These are phyloP conservation scores for Amanita fuliginea DNA, from an alignment of 768 basidiomycete genomes.

Conservation along the genomic window DNA sequence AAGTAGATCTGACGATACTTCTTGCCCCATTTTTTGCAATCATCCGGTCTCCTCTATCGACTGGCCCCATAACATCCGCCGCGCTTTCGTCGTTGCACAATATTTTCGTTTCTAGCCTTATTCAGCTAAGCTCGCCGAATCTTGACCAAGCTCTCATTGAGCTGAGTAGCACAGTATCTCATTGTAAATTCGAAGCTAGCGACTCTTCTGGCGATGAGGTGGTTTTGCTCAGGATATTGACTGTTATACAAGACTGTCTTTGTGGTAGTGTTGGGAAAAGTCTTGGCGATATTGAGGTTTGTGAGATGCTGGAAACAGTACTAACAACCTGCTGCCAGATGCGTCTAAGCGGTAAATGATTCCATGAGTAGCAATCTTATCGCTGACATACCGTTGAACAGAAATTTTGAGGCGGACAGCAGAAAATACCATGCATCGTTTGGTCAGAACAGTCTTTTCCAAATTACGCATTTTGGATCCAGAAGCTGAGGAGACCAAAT, in stretches of 20 bases:
- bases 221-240: slow-evolving; percentile 84
- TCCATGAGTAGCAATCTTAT: neutral
- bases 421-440: slow-evolving; percentile 79
- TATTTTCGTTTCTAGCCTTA: slow-evolving; percentile 74
- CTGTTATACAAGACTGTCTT: slow-evolving; percentile 78
- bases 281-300: slow-evolving; percentile 88
- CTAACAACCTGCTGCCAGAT: slow-evolving; percentile 96
- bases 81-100: slow-evolving; percentile 82
- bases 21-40: slow-evolving; percentile 88
- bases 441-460: slow-evolving; percentile 75
- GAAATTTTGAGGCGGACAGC: slow-evolving; percentile 83
- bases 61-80: slow-evolving; percentile 94
- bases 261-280: slow-evolving; percentile 55
- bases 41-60: slow-evolving; percentile 87
- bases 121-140: slow-evolving; percentile 41
- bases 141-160: slow-evolving; percentile 66
- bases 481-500: slow-evolving; percentile 53
- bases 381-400: slow-evolving; percentile 18
- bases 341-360: slow-evolving; percentile 74
- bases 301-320: slow-evolving; percentile 97
- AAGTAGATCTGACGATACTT: slow-evolving; percentile 48
- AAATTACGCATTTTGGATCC: slow-evolving; percentile 63
- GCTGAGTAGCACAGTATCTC: slow-evolving; percentile 81
- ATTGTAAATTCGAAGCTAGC: slow-evolving; percentile 96
- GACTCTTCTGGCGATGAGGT: slow-evolving; percentile 98